These are phyloP conservation scores for Elsinoe australis DNA, from an alignment of 2,329 filamentous ascomycete genomes.

Conservation along the genomic window DNA sequence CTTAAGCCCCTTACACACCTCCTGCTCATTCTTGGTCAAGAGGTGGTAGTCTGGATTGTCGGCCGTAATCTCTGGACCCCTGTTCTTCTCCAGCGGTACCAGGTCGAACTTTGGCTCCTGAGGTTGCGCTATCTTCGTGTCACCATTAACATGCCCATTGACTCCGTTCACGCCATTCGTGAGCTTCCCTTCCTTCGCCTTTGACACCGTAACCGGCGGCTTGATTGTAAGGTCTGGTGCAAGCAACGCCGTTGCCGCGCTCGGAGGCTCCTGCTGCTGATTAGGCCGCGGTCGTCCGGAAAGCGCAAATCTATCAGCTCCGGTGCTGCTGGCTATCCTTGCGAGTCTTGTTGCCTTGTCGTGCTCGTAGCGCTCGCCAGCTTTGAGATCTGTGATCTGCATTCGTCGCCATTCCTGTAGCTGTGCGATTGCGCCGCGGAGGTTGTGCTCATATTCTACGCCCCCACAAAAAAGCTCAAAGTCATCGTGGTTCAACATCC, in stretches of 20 bases:
- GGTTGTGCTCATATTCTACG: slow-evolving; percentile 80
- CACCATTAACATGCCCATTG: slow-evolving; percentile 14
- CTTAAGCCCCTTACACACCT: slow-evolving; percentile 75
- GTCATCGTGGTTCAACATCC: slow-evolving; percentile 92
- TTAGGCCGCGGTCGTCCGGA: slow-evolving; percentile 59
- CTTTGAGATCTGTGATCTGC: slow-evolving; percentile 74
- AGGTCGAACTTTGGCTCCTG: slow-evolving; percentile 24
- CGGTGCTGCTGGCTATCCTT: slow-evolving; percentile 58
- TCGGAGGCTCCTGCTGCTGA: slow-evolving; percentile 59
- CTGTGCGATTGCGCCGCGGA: slow-evolving; percentile 81
- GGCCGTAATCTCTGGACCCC: slow-evolving; percentile 60
- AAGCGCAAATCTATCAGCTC: slow-evolving; percentile 76
- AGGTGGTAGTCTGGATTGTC: slow-evolving; percentile 80
- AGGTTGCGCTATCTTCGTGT: slow-evolving; percentile 35
- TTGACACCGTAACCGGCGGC: slow-evolving; percentile 30
- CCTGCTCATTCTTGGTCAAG: slow-evolving; percentile 72
- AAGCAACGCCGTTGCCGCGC: slow-evolving; percentile 68
- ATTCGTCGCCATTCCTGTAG: slow-evolving; percentile 88
- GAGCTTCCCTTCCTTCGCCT: slow-evolving; percentile 33
- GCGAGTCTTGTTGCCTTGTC: slow-evolving; percentile 75
- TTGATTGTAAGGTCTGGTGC: slow-evolving; percentile 68
- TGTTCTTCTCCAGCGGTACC: slow-evolving; percentile 42
- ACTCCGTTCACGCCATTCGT: slow-evolving; percentile 46
- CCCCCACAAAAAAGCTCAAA: slow-evolving; percentile 81
- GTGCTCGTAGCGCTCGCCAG: slow-evolving; percentile 84